Evolutionary conservation across 2,329 filamentous ascomycete species (phyloP).

Genomic region (Didymella sp.): DNA sequence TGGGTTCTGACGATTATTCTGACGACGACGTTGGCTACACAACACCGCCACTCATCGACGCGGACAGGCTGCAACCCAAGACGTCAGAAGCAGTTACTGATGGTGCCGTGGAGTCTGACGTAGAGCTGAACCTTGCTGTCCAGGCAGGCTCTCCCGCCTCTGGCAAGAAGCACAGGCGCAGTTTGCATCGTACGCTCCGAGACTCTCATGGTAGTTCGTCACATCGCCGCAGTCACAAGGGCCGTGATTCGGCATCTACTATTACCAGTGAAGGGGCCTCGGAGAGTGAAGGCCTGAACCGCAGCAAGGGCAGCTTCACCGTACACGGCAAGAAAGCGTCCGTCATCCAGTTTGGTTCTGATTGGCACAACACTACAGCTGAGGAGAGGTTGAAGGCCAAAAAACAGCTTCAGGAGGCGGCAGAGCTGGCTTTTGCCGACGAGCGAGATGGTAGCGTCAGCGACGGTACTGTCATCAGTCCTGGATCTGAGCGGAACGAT

Average conservation of each 20-base stretch:
- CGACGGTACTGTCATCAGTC: conserved; percentile 33
- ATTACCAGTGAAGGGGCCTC: conserved; percentile 55
- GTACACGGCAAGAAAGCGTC: conserved; percentile 98
- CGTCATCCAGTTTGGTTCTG: conserved; percentile 94
- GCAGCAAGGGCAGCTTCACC: conserved; percentile 88
- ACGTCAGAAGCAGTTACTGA: conserved; percentile 38
- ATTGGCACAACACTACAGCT: conserved; percentile 70
- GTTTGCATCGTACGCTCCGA: conserved; percentile 86
- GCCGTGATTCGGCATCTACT: conserved; percentile 73
- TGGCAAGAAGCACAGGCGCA: conserved; percentile 76
- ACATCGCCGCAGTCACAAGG: conserved; percentile 74
- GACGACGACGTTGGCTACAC: conserved; percentile 41
- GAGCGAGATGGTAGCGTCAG: conserved; percentile 39
- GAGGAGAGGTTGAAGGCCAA: conserved; percentile 50
- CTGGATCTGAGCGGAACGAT: conserved; percentile 28
- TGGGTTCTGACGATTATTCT: conserved; percentile 42
- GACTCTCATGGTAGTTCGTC: conserved; percentile 73
- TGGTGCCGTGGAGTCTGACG: conserved; percentile 35
- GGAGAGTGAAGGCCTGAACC: conserved; percentile 73
- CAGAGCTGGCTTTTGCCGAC: conserved; percentile 34
- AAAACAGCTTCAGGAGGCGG: conserved; percentile 47
- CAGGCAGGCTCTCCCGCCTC: conserved; percentile 57
- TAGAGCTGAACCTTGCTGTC: conserved; percentile 38
- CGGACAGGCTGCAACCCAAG: conserved; percentile 27
- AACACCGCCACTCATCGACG: conserved; percentile 43